Evolutionary conservation across 2,329 filamentous ascomycete species (phyloP), one percentile per base, ranked within the genome.

Genomic region (Colletotrichum orbiculare): DNA sequence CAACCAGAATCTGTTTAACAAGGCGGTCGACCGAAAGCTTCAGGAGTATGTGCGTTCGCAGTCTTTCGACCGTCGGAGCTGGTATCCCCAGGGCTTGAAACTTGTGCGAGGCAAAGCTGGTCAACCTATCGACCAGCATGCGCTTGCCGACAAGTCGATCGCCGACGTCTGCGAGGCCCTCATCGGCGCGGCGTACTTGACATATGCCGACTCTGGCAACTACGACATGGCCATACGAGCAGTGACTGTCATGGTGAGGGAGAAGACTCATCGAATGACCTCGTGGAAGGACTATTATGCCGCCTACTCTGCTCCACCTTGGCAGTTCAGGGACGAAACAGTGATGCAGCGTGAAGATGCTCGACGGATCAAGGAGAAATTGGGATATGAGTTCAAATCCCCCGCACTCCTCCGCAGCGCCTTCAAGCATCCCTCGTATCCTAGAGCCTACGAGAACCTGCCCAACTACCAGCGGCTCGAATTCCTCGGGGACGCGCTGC

Each of bases 111-210:
- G 95, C 37, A 96, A 95, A 80, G 79, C 81, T 48, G 86, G 83
- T 65, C 82, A 79, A 57, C 76, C 81, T 10, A 81, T 79, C 34
- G 76, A 80, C 6, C 84, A 79, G 9, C 94, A 97, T 73, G 81
- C 79, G 0, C 84, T 99, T 2, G 90, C 89, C 1, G 92, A 97
- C 77, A 99, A 99, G 80, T 91, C 91, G 1, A 90, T 97, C 71
- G 95, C 96, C 4, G 96, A 98, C 76, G 94, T 98, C 1, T 97
- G 93, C 66, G 96, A 98, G 75, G 95, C 96, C 0, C 79, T 97
- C 61, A 98, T 99, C 52, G 96, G 95, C 6, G 96, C 95, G 2
- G 91, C 94, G 0, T 89, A 90, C 55, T 77, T 91, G 43, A 84
- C 82, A 0, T 77, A 77, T 4, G 72, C 76, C 42, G 71, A 78